These are phyloP conservation scores for Xylaria sp. DNA, from an alignment of 2,329 filamentous ascomycete species.

Conservation along the genomic window DNA sequence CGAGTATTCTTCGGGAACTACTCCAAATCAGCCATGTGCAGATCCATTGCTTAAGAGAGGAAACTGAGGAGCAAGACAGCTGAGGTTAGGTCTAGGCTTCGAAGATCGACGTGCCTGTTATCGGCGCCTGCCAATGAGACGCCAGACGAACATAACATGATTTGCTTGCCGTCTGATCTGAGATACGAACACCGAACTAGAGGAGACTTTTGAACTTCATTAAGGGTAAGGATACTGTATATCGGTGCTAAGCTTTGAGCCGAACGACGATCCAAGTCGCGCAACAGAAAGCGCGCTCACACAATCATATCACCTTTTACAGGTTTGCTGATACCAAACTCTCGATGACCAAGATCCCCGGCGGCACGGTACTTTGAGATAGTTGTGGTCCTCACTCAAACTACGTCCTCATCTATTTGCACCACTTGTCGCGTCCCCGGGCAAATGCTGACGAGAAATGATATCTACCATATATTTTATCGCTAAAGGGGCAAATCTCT, in stretches of 20 bases:
- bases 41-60: constrained; percentile 8
- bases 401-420: constrained; percentile 11
- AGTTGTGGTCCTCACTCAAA: neutral
- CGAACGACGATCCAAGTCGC: constrained; percentile 17
- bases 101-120: constrained; percentile 25
- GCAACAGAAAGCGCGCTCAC: constrained; percentile 8
- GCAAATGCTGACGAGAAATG: neutral
- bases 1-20: constrained; percentile 20
- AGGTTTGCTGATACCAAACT: constrained; percentile 4
- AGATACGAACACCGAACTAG: constrained; percentile 4
- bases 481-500: constrained; percentile 9
- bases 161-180: constrained; percentile 8
- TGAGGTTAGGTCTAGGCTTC: constrained; percentile 19
- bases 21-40: constrained; percentile 1
- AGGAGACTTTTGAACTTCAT: constrained; percentile 1
- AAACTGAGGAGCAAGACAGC: constrained; percentile 5
- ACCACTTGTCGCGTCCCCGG: neutral
- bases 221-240: constrained; percentile 6
- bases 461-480: constrained; percentile 12
- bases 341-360: neutral
- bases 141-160: neutral
- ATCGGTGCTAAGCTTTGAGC: constrained; percentile 8
- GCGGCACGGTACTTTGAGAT: constrained; percentile 7
- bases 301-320: neutral
- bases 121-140: constrained; percentile 20